These are phyloP conservation scores for Byssochlamys sp. DNA, from an alignment of 2,329 filamentous ascomycete genomes.

Conservation along the genomic window DNA sequence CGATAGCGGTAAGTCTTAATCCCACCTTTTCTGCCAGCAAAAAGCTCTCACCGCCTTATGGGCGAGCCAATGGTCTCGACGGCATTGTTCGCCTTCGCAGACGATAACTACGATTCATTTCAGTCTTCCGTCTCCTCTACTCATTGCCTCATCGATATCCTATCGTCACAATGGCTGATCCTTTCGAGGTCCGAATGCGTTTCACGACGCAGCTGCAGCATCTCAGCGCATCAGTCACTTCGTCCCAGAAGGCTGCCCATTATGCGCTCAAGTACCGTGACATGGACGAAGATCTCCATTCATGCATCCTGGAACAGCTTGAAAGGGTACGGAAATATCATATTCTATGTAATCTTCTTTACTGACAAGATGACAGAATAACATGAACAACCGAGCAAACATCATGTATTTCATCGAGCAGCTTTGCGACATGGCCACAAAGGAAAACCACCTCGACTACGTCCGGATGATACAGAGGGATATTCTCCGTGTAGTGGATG, in stretches of 20 bases:
- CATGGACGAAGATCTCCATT: constrained; percentile 93
- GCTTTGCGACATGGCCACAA: constrained; percentile 75
- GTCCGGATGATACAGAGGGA: constrained; percentile 91
- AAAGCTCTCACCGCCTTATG: constrained; percentile 12
- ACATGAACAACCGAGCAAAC: constrained; percentile 93
- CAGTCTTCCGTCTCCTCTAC: neutral
- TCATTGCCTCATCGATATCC: neutral
- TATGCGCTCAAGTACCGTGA: constrained; percentile 91
- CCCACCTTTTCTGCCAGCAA: constrained; percentile 17
- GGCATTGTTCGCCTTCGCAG: neutral
- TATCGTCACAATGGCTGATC: constrained; percentile 60
- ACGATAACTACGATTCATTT: neutral
- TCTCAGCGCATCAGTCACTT: constrained; percentile 79
- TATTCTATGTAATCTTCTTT: constrained; percentile 1
- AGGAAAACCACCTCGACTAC: constrained; percentile 68
- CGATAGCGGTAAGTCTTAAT: neutral
- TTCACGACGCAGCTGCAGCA: constrained; percentile 85
- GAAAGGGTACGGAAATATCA: constrained; percentile 53
- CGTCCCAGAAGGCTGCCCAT: constrained; percentile 81
- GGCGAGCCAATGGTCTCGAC: neutral
- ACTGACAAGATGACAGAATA: constrained; percentile 48
- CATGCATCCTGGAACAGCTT: constrained; percentile 90
- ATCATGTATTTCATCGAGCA: constrained; percentile 99
- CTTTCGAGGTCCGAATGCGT: constrained; percentile 95
- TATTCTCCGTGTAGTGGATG: constrained; percentile 81